Evolutionary conservation across 2,329 filamentous ascomycete genomes (phyloP).

Genomic region (Epichloe gansuensis): DNA sequence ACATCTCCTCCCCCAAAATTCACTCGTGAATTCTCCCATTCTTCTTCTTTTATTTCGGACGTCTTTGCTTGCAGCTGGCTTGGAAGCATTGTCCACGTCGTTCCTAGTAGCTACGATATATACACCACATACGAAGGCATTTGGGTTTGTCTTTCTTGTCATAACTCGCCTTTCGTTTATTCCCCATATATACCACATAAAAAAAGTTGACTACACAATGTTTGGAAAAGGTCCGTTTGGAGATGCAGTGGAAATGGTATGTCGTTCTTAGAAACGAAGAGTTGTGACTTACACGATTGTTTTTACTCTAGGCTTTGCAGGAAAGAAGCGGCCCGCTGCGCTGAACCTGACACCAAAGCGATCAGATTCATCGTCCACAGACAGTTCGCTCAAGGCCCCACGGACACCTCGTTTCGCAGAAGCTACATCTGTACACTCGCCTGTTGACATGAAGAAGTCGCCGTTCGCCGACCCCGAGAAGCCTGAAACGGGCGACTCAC

Average conservation of each 20-base stretch:
- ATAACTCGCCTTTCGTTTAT: neutral
- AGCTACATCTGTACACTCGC: conserved; percentile 67
- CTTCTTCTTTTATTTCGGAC: conserved; percentile 14
- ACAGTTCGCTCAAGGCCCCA: conserved; percentile 50
- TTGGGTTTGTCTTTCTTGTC: conserved; percentile 3
- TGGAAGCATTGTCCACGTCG: conserved; percentile 7
- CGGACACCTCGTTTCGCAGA: conserved; percentile 70
- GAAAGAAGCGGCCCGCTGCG: conserved; percentile 44
- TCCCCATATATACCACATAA: conserved; percentile 5
- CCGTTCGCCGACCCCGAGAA: conserved; percentile 49
- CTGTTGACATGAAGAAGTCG: conserved; percentile 44
- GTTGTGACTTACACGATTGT: conserved; percentile 10
- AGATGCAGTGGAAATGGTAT: neutral
- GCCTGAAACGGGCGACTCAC: conserved; percentile 44
- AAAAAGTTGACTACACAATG: conserved; percentile 17
- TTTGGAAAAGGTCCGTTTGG: conserved; percentile 26
- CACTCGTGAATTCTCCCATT: conserved; percentile 23
- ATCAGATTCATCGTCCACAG: conserved; percentile 38
- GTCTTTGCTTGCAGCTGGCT: conserved; percentile 9
- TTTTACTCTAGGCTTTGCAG: conserved; percentile 25
- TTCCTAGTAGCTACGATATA: conserved; percentile 2
- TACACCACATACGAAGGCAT: conserved; percentile 2
- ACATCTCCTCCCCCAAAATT: conserved; percentile 14
- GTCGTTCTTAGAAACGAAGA: neutral
- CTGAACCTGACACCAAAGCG: conserved; percentile 39